Evolutionary conservation across 768 basidiomycete species (phyloP), one percentile per base, ranked within the genome.

Genomic region (Chlorophyllum brunneum): DNA sequence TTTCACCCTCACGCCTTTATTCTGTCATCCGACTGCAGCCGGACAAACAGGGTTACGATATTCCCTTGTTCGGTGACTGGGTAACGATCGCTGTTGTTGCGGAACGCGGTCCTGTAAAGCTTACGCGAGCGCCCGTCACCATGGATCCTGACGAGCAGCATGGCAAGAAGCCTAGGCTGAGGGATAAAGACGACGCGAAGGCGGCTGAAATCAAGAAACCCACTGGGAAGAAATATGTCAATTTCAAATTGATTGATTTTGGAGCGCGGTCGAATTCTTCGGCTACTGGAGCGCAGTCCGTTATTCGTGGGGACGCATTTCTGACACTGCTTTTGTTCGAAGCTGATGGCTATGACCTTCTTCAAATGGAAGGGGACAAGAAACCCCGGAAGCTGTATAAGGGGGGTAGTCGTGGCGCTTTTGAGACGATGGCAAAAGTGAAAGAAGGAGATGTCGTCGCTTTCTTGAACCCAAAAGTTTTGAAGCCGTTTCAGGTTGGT

Each of bases 21-120:
- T 92, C 93, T 7, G 79, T 85, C 40, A 77, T 93, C 37, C 83
- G 88, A 8, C 79, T 88, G 0, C 76, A 85, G 11, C 82, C 86
- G 0, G 83, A 89, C 63, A 86, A 88, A 57, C 83, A 88, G 52
- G 85, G 83, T 15, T 95, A 93, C 65, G 94, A 98, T 39, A 81
- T 99, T 1, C 95, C 95, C 8, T 85, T 98, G 1, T 80, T 82
- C 5, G 90, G 90, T 2, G 97, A 98, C 66, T 98, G 92, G 89
- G 79, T 98, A 36, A 95, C 94, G 5, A 91, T 99, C 41, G 95
- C 92, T 2, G 95, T 98, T 4, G 84, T 99, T 11, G 95, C 94
- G 2, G 92, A 95, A 65, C 82, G 93, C 18, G 86, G 92, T 2
- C 86, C 85, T 5, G 73, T 95, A 63, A 83, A 80, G 57, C 79